Conservation (phyloP, 441 rosid species). For the Euphorbia schlechtendalii region DNA sequence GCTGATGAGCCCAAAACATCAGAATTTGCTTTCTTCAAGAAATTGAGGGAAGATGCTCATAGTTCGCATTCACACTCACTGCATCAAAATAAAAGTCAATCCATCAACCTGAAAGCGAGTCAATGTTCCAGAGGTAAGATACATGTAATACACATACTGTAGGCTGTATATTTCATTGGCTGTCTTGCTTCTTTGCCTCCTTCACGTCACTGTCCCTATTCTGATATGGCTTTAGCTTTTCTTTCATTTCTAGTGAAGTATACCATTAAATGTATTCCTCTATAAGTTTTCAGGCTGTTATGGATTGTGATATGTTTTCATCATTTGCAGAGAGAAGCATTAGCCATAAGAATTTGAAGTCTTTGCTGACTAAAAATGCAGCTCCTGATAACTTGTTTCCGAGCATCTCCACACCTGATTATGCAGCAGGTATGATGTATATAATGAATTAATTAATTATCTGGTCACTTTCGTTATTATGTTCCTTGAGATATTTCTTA, state of each 20-base stretch:
- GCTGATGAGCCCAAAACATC: conserved; percentile 66
- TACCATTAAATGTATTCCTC: background rate
- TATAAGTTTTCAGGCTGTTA: background rate
- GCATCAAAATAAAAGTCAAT: conserved; percentile 15
- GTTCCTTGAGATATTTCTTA: background rate
- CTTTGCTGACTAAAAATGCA: conserved; percentile 22
- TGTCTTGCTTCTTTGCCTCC: too few species aligned
- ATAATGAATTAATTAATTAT: background rate
- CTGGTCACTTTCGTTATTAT: background rate
- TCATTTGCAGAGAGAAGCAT: conserved; percentile 31
- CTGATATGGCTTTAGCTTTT: background rate
- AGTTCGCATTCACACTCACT: conserved; percentile 18
- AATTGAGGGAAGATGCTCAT: conserved; percentile 42
- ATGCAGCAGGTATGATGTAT: conserved; percentile 17
- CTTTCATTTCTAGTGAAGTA: background rate
- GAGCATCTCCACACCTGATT: conserved; percentile 19
- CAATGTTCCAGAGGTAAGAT: conserved; percentile 25
- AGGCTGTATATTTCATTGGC: background rate
- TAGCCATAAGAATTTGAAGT: conserved; percentile 5
- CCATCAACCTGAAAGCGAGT: conserved; percentile 21
- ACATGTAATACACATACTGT: background rate
- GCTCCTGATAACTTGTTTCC: conserved; percentile 9
- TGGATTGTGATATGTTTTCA: conserved; percentile 6
- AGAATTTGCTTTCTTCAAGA: conserved; percentile 67
- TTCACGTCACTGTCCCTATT: background rate